These are phyloP conservation scores for Smittium culicis DNA, from an alignment of 371 early-diverging fungal species.

Conservation along the genomic window DNA sequence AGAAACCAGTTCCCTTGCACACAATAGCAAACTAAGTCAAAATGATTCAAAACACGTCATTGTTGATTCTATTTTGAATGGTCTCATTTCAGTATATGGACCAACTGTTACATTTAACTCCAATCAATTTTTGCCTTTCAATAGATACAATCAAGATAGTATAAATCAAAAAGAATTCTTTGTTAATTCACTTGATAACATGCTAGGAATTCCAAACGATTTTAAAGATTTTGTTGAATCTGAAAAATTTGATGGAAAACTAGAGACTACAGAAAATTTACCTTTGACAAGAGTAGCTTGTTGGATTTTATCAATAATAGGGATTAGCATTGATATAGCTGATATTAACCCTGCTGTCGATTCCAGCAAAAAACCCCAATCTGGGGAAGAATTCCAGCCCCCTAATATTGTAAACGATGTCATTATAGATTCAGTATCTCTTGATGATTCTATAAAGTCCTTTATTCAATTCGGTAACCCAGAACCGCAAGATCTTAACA, in stretches of 20 bases:
- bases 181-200: background rate
- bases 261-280: background rate
- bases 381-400: too few relatives aligned
- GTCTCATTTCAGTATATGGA: background rate
- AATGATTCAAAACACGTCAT: background rate
- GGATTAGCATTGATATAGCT: background rate
- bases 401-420: too few relatives aligned
- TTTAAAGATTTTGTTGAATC: conserved; percentile 13
- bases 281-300: background rate
- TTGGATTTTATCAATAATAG: background rate
- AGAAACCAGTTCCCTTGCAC: too few relatives aligned
- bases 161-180: background rate
- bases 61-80: background rate
- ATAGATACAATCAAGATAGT: background rate
- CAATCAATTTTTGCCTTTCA: background rate
- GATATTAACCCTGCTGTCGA: too few relatives aligned
- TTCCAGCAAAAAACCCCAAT: too few relatives aligned
- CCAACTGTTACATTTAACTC: background rate
- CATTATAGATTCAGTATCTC: too few relatives aligned
- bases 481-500: conserved; percentile 19
- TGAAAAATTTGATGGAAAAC: conserved; percentile 9
- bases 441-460: background rate
- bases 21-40: background rate
- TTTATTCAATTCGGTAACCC: background rate
- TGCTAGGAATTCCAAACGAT: conserved; percentile 12